phyloP scores from a whole-genome alignment of 805 yeast genomes.

The Saturnispora hagleri region DNA sequence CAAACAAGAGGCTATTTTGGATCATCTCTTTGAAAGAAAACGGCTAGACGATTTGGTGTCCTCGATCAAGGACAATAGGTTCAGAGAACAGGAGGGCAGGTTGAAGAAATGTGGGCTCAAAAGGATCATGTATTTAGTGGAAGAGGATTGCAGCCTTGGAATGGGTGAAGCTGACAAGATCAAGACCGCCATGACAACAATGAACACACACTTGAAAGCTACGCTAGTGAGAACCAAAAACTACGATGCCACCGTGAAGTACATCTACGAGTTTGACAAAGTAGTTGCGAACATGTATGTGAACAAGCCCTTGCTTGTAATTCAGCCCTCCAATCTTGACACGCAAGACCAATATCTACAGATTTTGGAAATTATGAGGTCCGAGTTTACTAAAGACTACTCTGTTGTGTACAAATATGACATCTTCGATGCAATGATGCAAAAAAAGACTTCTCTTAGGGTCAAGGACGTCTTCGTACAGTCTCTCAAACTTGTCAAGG shows the following conservation, averaged over 20 bases:
- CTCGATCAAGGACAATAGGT: conserved; percentile 84
- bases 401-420: conserved; percentile 40
- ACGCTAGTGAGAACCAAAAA: conserved; percentile 58
- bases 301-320: conserved; percentile 35
- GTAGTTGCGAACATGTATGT: conserved; percentile 34
- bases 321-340: conserved; percentile 41
- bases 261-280: conserved; percentile 41
- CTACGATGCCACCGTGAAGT: conserved; percentile 65
- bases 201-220: conserved; percentile 57
- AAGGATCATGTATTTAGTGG: conserved; percentile 69
- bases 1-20: conserved; percentile 56
- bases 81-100: conserved; percentile 77
- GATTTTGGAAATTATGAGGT: conserved; percentile 34
- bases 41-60: conserved; percentile 75
- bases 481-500: conserved; percentile 72
- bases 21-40: conserved; percentile 85
- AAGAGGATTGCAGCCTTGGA: conserved; percentile 51
- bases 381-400: conserved; percentile 10
- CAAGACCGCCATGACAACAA: conserved; percentile 66
- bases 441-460: conserved; percentile 62
- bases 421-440: conserved; percentile 57
- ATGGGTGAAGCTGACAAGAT: conserved; percentile 52
- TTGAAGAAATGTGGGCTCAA: conserved; percentile 58
- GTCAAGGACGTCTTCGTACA: conserved; percentile 66
- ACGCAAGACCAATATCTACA: conserved; percentile 42